A percentile compares a stretch with the other conserved stretches of the same genome.
These are phyloP conservation scores for Metschnikowia gruessii DNA, from an alignment of 805 yeast species.

Conservation along the genomic window DNA sequence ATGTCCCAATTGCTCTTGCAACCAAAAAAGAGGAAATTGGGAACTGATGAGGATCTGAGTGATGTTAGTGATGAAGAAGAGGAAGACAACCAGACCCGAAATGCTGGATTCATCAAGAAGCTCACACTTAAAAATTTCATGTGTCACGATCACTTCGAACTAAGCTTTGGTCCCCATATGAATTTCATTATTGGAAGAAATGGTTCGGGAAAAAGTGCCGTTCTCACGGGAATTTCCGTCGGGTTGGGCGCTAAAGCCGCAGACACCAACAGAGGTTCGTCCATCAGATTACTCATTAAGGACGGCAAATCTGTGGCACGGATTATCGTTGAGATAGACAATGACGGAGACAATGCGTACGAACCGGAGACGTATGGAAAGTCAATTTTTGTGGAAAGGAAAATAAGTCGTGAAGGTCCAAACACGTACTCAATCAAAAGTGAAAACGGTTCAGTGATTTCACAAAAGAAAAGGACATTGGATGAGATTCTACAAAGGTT, in stretches of 20 bases:
- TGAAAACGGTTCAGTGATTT: constrained; percentile 48
- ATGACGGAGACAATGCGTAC: constrained; percentile 64
- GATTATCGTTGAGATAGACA: constrained; percentile 61
- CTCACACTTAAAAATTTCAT: constrained; percentile 72
- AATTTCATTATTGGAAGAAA: constrained; percentile 88
- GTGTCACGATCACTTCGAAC: constrained; percentile 82
- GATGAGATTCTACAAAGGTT: constrained; percentile 67
- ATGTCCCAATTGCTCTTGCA: constrained; percentile 20
- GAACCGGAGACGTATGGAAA: constrained; percentile 65
- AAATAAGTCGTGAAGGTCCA: constrained; percentile 51
- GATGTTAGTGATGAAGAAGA: constrained; percentile 21
- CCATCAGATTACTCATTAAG: constrained; percentile 65
- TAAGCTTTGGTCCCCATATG: constrained; percentile 72
- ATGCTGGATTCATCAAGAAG: constrained; percentile 67
- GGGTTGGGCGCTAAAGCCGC: constrained; percentile 88
- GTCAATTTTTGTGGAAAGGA: constrained; percentile 67
- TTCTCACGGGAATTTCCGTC: constrained; percentile 80
- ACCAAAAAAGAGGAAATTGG: constrained; percentile 10
- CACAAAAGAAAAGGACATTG: constrained; percentile 61
- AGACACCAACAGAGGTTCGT: constrained; percentile 80
- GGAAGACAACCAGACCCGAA: constrained; percentile 12
- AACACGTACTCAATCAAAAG: constrained; percentile 55
- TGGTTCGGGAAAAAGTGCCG: constrained; percentile 90
- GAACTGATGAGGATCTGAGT: constrained; percentile 16
- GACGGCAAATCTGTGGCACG: constrained; percentile 73